Evolutionary conservation across 2,329 filamentous ascomycete genomes (phyloP).

Genomic region (Aspergillus sp.): DNA sequence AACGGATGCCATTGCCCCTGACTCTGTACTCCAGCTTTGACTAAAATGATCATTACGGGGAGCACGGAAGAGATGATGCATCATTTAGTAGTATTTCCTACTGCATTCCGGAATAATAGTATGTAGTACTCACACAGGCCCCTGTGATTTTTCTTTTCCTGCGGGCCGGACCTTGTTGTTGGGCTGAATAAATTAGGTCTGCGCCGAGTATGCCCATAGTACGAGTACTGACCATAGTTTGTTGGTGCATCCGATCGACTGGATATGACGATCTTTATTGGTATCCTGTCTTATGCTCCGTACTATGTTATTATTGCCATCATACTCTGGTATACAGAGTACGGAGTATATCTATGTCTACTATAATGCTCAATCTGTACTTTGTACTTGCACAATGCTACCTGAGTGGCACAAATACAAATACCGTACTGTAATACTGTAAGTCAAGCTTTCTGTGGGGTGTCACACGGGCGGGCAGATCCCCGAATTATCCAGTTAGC

Average conservation of each 20-base stretch:
- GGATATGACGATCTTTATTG: not conserved
- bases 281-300: not conserved
- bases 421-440: too few species aligned
- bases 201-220: not conserved
- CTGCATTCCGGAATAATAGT: too few species aligned
- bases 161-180: not conserved
- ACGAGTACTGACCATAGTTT: not conserved
- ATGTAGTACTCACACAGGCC: too few species aligned
- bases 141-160: not conserved
- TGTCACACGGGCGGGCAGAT: slow-evolving; percentile 4
- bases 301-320: not conserved
- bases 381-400: too few species aligned
- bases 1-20: too few species aligned
- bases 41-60: too few species aligned
- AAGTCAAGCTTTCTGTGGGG: not conserved
- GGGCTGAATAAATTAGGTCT: not conserved
- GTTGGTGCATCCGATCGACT: not conserved
- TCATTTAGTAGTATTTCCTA: too few species aligned
- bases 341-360: not conserved
- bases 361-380: not conserved
- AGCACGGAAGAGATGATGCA: too few species aligned
- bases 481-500: slow-evolving; percentile 19
- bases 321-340: not conserved
- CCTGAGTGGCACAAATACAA: too few species aligned
- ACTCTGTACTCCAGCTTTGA: too few species aligned